A percentile compares a stretch with the other conserved stretches of the same genome.
Evolutionary conservation across 805 yeast genomes (phyloP).

Genomic region (Citeromyces nyonsensis): DNA sequence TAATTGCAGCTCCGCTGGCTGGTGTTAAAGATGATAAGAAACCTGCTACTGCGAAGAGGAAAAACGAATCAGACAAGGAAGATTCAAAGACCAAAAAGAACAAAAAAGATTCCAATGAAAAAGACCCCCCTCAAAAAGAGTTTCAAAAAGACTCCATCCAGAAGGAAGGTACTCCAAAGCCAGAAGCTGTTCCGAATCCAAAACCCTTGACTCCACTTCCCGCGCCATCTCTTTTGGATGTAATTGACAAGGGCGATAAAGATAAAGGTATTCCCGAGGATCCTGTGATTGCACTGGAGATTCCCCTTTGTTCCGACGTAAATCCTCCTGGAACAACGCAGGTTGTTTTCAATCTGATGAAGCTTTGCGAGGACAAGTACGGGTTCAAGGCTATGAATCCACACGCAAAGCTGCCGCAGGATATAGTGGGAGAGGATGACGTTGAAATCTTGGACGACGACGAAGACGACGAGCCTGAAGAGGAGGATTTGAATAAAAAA

Average conservation of each 20-base stretch:
- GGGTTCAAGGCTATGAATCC: conserved; percentile 68
- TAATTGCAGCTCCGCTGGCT: too few species aligned
- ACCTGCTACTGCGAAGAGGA: too few species aligned
- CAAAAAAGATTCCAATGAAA: too few species aligned
- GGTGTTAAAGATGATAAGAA: too few species aligned
- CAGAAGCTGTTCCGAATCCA: neutral
- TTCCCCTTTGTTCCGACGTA: conserved; percentile 30
- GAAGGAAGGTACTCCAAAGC: too few species aligned
- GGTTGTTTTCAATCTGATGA: conserved; percentile 55
- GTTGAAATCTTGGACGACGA: conserved; percentile 34
- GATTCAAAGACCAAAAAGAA: too few species aligned
- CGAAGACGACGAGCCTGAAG: conserved; percentile 29
- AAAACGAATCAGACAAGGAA: too few species aligned
- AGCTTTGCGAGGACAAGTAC: conserved; percentile 69
- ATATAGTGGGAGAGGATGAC: conserved; percentile 19
- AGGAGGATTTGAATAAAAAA: conserved; percentile 13
- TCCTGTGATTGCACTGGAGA: conserved; percentile 39
- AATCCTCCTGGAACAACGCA: conserved; percentile 45
- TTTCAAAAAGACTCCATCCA: too few species aligned
- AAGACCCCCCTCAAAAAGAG: too few species aligned
- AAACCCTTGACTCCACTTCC: neutral
- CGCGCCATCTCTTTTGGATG: neutral
- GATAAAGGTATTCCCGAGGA: conserved; percentile 1
- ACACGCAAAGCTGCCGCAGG: conserved; percentile 40
- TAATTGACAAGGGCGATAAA: neutral